Percentiles rank a stretch among this genome's conserved stretches.
phyloP scores from a whole-genome alignment of 179 eudicot genomes.

The Amaranthus tricolor region DNA sequence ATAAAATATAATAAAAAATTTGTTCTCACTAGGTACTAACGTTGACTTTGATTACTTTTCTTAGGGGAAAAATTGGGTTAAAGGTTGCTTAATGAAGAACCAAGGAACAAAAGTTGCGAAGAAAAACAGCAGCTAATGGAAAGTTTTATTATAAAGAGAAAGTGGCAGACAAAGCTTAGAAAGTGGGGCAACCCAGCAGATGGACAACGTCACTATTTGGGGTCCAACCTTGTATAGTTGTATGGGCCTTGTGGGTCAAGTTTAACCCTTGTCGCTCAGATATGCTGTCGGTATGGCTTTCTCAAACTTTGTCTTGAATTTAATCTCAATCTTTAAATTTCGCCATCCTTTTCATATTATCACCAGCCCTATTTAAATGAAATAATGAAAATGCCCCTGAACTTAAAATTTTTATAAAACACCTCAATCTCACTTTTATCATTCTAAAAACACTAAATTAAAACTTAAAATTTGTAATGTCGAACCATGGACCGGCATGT shows the following conservation, averaged over 20 bases:
- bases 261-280: constrained; percentile 22
- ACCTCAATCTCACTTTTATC: too few relatives aligned
- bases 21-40: neutral
- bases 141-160: neutral
- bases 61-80: too few relatives aligned
- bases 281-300: constrained; percentile 25
- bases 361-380: too few relatives aligned
- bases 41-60: constrained; percentile 19
- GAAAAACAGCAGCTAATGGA: constrained; percentile 6
- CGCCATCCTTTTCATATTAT: too few relatives aligned
- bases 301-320: neutral
- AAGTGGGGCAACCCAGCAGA: constrained; percentile 35
- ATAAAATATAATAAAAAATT: too few relatives aligned
- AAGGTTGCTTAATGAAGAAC: neutral
- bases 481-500: too few relatives aligned
- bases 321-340: too few relatives aligned
- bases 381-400: too few relatives aligned
- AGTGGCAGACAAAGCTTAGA: constrained; percentile 19
- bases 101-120: constrained; percentile 1
- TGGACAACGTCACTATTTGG: constrained; percentile 15
- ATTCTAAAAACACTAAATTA: too few relatives aligned
- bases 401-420: too few relatives aligned
- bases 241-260: constrained; percentile 27
- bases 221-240: constrained; percentile 28
- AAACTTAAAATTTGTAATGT: too few relatives aligned